Evolutionary conservation across 345 rosid genomes (phyloP), one percentile per base, ranked within the genome.

Genomic region (Moricandia moricandioides): DNA sequence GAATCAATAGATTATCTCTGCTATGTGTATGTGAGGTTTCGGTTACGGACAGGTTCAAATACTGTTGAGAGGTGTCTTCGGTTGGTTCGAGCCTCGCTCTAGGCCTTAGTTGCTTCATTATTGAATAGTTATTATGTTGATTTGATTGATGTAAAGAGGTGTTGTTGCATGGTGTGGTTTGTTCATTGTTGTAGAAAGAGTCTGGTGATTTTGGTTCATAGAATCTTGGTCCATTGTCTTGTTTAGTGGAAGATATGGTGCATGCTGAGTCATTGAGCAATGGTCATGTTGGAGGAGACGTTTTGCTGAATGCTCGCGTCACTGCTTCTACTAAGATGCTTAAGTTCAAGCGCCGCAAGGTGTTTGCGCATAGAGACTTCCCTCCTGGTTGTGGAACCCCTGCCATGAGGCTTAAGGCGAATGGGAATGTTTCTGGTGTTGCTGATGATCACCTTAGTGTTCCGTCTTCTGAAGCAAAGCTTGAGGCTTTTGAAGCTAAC

Each of bases 341-440:
- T 9, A 86, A 73, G 80, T 76, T 59, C 72, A 92, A 85, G 84
- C 80, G 71, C 11, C 83, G 84, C 3, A 79, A 34, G 52, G 82
- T 86, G 78, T 83, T 72, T 24, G 98, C 90, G 0, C 31, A 82
- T 30, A 82, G 98, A 40, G 86, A 88, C 61, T 90, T 88, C 49
- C 97, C 98, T 0, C 82, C 82, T 6, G 96, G 90, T 1, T 93
- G 93, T 71, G 91, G 90, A 31, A 68, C 73, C 7, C 3, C 49
- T 71, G 78, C 81, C 16, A 30, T 66, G 9, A 34, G 0, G 26
- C 72, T 78, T 13, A 51, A 17, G 35, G 47, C 10, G 59, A 73
- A 78, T 0, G 76, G 12, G 4, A 56, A 55, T 34, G 67, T 12
- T 55, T 21, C 2, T 37, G 14, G 4, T 56, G 78, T 5, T 59